Percentiles rank a stretch among this genome's conserved stretches.
These are phyloP conservation scores for Ceratocystis albifundus DNA, from an alignment of 2,329 filamentous ascomycete genomes.

Conservation along the genomic window DNA sequence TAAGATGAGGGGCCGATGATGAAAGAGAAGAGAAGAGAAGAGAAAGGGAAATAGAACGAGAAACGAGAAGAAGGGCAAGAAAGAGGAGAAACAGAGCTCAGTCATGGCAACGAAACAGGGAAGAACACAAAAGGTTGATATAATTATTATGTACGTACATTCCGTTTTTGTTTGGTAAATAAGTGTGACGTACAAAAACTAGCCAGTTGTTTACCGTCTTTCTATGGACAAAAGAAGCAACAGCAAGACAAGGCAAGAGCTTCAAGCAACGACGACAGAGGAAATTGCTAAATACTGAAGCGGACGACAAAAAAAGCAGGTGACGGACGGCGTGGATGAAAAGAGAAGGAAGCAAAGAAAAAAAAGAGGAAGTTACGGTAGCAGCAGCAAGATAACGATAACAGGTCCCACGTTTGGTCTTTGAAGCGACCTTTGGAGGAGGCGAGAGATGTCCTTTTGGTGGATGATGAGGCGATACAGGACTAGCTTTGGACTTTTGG, in stretches of 20 bases:
- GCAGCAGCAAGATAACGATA: background rate
- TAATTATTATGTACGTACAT: background rate
- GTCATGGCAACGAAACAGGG: background rate
- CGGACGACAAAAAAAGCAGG: background rate
- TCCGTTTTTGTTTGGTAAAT: background rate
- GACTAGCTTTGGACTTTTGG: conserved; percentile 2
- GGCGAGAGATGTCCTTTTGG: background rate
- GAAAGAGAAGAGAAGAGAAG: background rate
- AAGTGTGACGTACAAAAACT: background rate
- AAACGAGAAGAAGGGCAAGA: background rate
- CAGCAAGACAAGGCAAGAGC: background rate
- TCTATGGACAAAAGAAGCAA: background rate
- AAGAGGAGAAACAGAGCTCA: background rate
- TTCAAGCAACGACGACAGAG: background rate
- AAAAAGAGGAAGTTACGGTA: conserved; percentile 1
- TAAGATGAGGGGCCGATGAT: background rate
- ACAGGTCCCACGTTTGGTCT: background rate
- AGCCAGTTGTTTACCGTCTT: background rate
- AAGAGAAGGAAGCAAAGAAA: background rate
- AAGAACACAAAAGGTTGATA: conserved; percentile 5
- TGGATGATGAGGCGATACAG: conserved; percentile 3
- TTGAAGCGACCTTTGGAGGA: background rate
- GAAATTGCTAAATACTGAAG: background rate
- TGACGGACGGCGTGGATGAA: background rate
- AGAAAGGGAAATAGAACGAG: background rate